phyloP scores from a whole-genome alignment of 2,329 filamentous ascomycete genomes.

The Ustilaginoidea virens region DNA sequence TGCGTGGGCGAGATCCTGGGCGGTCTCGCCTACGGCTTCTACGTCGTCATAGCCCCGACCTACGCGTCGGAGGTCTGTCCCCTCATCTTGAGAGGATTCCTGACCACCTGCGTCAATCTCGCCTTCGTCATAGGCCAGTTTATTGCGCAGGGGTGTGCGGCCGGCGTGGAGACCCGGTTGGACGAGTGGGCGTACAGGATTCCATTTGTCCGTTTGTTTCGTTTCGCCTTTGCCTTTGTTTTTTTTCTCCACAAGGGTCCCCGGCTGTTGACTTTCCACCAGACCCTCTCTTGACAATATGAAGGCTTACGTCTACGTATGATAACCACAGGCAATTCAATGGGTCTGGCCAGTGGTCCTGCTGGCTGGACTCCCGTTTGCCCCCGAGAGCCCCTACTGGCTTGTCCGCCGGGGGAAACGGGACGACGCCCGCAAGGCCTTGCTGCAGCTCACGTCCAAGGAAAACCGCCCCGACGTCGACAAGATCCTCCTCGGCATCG shows the following conservation, averaged over 20 bases:
- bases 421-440: conserved; percentile 23
- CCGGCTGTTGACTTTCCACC: too few relatives aligned
- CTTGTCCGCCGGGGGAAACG: conserved; percentile 25
- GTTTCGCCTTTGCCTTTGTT: background rate
- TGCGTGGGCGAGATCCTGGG: conserved; percentile 46
- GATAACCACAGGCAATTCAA: conserved; percentile 23
- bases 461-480: conserved; percentile 10
- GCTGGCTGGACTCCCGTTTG: conserved; percentile 27
- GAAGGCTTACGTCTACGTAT: background rate
- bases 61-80: conserved; percentile 48
- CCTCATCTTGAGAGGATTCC: conserved; percentile 36
- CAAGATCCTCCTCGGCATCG: conserved; percentile 37
- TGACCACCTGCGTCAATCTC: conserved; percentile 45
- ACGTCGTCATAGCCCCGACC: conserved; percentile 40
- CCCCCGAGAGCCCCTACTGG: conserved; percentile 36
- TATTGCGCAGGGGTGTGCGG: conserved; percentile 31
- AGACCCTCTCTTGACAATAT: too few relatives aligned
- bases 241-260: too few relatives aligned
- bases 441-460: conserved; percentile 26
- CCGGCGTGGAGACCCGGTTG: conserved; percentile 22
- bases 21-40: conserved; percentile 45
- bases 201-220: conserved; percentile 9
- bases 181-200: conserved; percentile 30
- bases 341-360: conserved; percentile 34
- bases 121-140: conserved; percentile 49